These are phyloP conservation scores for Lachnellula occidentalis DNA, from an alignment of 2,329 filamentous ascomycete species.

Conservation along the genomic window DNA sequence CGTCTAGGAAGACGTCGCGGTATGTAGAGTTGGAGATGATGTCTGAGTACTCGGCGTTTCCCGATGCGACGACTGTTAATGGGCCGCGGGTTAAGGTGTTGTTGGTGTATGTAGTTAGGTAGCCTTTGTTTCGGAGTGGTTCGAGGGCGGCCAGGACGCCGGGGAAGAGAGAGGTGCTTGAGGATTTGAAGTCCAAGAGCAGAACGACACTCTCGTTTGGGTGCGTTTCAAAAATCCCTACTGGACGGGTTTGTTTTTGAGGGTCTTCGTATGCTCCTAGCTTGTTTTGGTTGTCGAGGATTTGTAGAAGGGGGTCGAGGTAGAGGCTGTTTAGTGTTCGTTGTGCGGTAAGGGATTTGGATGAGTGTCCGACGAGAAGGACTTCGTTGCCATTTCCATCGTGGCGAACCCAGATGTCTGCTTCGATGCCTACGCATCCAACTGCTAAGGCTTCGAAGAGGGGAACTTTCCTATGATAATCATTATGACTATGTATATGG, in stretches of 20 bases:
- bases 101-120: conserved; percentile 33
- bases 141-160: conserved; percentile 35
- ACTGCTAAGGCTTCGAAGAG: conserved; percentile 47
- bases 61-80: conserved; percentile 45
- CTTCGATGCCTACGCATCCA: conserved; percentile 52
- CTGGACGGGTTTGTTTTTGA: conserved; percentile 41
- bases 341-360: conserved; percentile 44
- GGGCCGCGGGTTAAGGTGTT: conserved; percentile 27
- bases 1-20: conserved; percentile 43
- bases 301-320: conserved; percentile 51
- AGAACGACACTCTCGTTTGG: conserved; percentile 34
- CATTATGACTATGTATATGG: conserved; percentile 46
- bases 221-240: conserved; percentile 4
- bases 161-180: conserved; percentile 34
- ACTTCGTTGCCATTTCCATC: conserved; percentile 30
- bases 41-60: conserved; percentile 39
- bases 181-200: conserved; percentile 46
- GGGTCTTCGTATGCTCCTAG: background rate
- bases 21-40: conserved; percentile 34
- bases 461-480: conserved; percentile 45
- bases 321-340: conserved; percentile 53
- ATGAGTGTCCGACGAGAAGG: conserved; percentile 52
- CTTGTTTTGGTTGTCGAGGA: conserved; percentile 47
- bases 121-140: conserved; percentile 35
- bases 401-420: conserved; percentile 55